A percentile compares a stretch with the other conserved stretches of the same genome.
Conservation (phyloP, 2,329 filamentous ascomycete genomes). For the Fusarium sp. region DNA sequence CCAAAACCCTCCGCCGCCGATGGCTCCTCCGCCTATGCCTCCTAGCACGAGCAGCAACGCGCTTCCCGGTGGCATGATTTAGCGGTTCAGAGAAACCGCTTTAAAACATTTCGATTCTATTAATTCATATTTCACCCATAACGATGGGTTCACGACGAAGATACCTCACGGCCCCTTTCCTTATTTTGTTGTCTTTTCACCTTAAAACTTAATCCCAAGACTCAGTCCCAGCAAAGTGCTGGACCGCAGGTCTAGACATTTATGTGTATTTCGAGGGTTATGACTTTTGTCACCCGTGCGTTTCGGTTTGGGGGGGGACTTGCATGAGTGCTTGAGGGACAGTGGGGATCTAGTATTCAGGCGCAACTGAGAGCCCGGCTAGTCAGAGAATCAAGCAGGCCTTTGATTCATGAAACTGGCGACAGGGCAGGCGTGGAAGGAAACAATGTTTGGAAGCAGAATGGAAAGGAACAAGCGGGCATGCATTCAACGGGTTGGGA, state of each 20-base stretch:
- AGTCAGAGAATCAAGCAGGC: slow-evolving; percentile 49
- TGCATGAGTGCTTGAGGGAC: slow-evolving; percentile 23
- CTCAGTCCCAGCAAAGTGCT: slow-evolving; percentile 1
- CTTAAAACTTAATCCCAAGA: slow-evolving; percentile 29
- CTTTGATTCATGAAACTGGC: slow-evolving; percentile 48
- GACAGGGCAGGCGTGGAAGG: slow-evolving; percentile 31
- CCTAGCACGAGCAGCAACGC: slow-evolving; percentile 47
- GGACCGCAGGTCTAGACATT: slow-evolving; percentile 2
- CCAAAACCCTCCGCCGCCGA: slow-evolving; percentile 44
- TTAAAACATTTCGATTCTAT: slow-evolving; percentile 29
- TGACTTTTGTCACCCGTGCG: slow-evolving; percentile 23
- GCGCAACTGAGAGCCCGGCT: slow-evolving; percentile 36
- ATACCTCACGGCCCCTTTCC: slow-evolving; percentile 39
- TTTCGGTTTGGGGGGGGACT: slow-evolving; percentile 26
- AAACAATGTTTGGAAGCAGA: slow-evolving; percentile 38
- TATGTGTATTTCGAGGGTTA: slow-evolving; percentile 31
- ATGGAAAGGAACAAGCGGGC: slow-evolving; percentile 40
- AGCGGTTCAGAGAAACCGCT: slow-evolving; percentile 30
- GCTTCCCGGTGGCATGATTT: slow-evolving; percentile 61
- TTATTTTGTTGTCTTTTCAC: slow-evolving; percentile 9
- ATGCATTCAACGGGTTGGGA: slow-evolving; percentile 35
- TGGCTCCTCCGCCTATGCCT: slow-evolving; percentile 46
- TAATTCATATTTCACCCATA: slow-evolving; percentile 28
- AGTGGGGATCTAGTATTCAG: slow-evolving; percentile 39
- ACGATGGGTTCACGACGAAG: slow-evolving; percentile 39